Evolutionary conservation across 140 eudicot genomes (phyloP).

Genomic region (Oenanthe javanica): DNA sequence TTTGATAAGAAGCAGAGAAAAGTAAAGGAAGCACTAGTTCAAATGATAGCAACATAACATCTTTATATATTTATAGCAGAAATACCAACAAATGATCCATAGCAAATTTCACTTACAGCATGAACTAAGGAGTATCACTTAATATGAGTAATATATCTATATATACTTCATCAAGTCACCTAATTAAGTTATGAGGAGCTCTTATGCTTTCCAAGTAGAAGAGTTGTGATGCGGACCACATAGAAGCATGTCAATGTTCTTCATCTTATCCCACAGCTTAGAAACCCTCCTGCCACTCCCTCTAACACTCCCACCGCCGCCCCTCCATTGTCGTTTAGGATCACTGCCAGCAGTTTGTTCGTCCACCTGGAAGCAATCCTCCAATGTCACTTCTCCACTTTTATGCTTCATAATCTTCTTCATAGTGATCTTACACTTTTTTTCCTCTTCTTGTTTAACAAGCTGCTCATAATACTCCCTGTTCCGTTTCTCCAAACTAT

Average conservation of each 20-base stretch:
- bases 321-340: conserved; percentile 30
- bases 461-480: conserved; percentile 67
- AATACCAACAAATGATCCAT: background rate
- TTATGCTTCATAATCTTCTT: conserved; percentile 17
- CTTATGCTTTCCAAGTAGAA: conserved; percentile 12
- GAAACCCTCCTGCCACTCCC: conserved; percentile 30
- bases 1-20: background rate
- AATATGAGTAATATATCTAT: background rate
- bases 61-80: background rate
- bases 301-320: conserved; percentile 16
- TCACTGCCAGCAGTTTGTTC: conserved; percentile 35
- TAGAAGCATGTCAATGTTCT: conserved; percentile 46
- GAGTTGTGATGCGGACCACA: conserved; percentile 55
- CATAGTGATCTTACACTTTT: conserved; percentile 13
- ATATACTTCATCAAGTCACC: conserved; percentile 2
- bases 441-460: conserved; percentile 33
- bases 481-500: conserved; percentile 58
- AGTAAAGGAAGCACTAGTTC: background rate
- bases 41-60: background rate
- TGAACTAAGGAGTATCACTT: background rate
- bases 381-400: conserved; percentile 31
- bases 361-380: conserved; percentile 33
- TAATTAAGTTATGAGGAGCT: background rate
- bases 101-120: background rate
- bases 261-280: conserved; percentile 62